Evolutionary conservation across 352 stramenopile species (phyloP).

Genomic region (Albugo laibachii): DNA sequence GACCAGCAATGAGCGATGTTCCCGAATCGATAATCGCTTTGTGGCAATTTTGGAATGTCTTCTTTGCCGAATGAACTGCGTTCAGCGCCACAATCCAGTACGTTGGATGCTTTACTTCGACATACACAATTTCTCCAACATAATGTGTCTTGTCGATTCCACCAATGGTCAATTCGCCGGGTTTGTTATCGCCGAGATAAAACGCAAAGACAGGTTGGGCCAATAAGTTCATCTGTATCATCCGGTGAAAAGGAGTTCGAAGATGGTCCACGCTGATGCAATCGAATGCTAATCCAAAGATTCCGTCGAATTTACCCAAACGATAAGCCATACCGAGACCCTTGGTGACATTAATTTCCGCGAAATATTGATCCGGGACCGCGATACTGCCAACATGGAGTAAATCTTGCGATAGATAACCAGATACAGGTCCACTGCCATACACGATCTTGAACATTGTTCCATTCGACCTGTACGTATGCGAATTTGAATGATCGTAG

Average conservation of each 20-base stretch:
- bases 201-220: constrained; percentile 90
- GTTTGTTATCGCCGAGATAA: constrained; percentile 82
- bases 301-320: constrained; percentile 94
- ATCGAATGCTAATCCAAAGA: constrained; percentile 93
- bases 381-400: constrained; percentile 40
- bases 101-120: constrained; percentile 47
- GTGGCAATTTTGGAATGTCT: constrained; percentile 26
- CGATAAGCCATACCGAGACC: constrained; percentile 88
- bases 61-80: constrained; percentile 29
- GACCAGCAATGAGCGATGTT: constrained; percentile 89
- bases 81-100: constrained; percentile 69
- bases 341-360: constrained; percentile 90
- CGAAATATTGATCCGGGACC: constrained; percentile 82
- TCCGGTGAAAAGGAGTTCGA: constrained; percentile 86
- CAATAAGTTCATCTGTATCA: constrained; percentile 77
- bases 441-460: constrained; percentile 92
- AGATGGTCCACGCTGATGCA: constrained; percentile 83
- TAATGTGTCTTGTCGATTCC: constrained; percentile 81
- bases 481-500: constrained; percentile 81
- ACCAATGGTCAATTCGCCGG: constrained; percentile 64
- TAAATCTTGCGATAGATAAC: constrained; percentile 81
- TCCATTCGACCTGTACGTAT: constrained; percentile 80
- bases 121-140: constrained; percentile 84
- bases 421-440: constrained; percentile 81
- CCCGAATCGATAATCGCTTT: constrained; percentile 92